Base-by-base conservation (phyloP, 2,329 filamentous ascomycete species). In the Diaporthe eres region DNA sequence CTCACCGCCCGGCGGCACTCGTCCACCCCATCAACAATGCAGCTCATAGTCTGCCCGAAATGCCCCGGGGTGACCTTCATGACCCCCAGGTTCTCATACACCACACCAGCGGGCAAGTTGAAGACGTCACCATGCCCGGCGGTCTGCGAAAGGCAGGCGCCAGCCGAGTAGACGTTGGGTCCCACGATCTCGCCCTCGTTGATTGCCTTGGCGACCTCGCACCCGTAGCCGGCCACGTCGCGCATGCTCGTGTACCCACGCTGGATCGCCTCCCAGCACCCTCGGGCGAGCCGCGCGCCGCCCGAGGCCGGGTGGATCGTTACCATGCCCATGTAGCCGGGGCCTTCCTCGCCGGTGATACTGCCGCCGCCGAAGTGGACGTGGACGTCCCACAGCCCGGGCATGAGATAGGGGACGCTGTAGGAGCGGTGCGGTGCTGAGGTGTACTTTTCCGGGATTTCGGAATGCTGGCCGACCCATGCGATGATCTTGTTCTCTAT, bases 1-100 rank as follows among this genome's bases (percentile, higher is more conserved):
- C 85, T 80, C 55, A 86, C 85, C 0, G 81, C 85, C 8, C 82
- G 82, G 39, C 84, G 79, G 75, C 85, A 86, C 77, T 86, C 84
- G 47, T 86, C 84, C 0, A 85, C 81, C 17, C 85, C 85, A 72
- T 86, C 85, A 17, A 82, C 83, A 5, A 86, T 77, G 51, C 81
- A 65, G 57, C 74, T 79, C 74, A 77, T 19, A 39, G 47, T 73
- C 55, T 72, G 60, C 80, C 81, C 77, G 7, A 81, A 83, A 49
- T 85, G 82, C 0, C 83, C 84, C 4, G 82, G 77, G 0, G 75
- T 77, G n/a, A 81, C 77, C 44, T 80, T 78, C 9, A 78, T 71
- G 5, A 85, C 81, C 15, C 85, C 85, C 7, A 82, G 76, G 51
- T 81, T 83, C 53, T 83, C 78, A 4, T 85, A 82, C 31, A 82